A percentile compares a stretch with the other conserved stretches of the same genome.
These are phyloP conservation scores for Annulohypoxylon bovei DNA, from an alignment of 495 filamentous ascomycete species.

Conservation along the genomic window DNA sequence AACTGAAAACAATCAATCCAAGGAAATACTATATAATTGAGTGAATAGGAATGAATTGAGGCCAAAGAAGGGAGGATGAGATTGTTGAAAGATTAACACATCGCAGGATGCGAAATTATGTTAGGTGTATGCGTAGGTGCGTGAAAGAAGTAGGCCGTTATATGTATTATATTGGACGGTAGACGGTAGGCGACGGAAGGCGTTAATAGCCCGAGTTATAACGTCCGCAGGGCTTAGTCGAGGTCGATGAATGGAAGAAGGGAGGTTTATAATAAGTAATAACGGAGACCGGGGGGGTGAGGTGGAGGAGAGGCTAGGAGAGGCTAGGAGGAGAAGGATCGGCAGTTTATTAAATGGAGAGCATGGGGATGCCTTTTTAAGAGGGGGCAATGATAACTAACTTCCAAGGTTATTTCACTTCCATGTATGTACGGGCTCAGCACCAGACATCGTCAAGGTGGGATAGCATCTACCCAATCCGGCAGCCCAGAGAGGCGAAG, in stretches of 20 bases:
- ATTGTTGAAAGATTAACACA: slow-evolving; percentile 20
- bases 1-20: not conserved
- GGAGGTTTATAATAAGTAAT: slow-evolving; percentile 7
- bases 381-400: slow-evolving; percentile 1
- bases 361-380: slow-evolving; percentile 17
- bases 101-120: slow-evolving; percentile 14
- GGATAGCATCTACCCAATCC: slow-evolving; percentile 15
- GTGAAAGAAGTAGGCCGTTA: not conserved
- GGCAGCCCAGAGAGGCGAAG: slow-evolving; percentile 1
- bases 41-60: slow-evolving; percentile 13
- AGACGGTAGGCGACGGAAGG: not conserved
- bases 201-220: slow-evolving; percentile 11
- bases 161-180: not conserved
- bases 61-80: slow-evolving; percentile 15
- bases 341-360: slow-evolving; percentile 37
- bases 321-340: slow-evolving; percentile 23
- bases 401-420: slow-evolving; percentile 1
- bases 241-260: slow-evolving; percentile 1
- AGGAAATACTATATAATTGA: not conserved
- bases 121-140: slow-evolving; percentile 20
- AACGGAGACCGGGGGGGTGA: slow-evolving; percentile 1
- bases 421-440: not conserved
- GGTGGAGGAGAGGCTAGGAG: not conserved
- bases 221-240: slow-evolving; percentile 1
- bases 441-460: slow-evolving; percentile 4